These are phyloP conservation scores for Ganoderma resinaceum DNA, from an alignment of 1,284 basidiomycete species.

Conservation along the genomic window DNA sequence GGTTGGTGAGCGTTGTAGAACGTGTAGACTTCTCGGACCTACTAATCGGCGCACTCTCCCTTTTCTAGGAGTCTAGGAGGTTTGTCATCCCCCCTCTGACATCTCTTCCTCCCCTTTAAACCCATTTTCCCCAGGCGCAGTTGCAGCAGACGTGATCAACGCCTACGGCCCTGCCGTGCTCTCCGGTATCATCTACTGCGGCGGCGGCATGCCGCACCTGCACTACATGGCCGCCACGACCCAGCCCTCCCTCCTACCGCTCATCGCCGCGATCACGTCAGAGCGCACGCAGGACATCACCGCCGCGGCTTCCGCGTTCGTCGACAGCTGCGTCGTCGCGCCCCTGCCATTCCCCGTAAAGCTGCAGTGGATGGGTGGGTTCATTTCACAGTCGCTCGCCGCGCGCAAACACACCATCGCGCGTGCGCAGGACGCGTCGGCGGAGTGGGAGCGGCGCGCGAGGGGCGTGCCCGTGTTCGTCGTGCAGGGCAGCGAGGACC, in stretches of 20 bases:
- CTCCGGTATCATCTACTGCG: conserved; percentile 45
- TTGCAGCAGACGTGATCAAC: conserved; percentile 45
- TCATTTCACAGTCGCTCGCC: conserved; percentile 39
- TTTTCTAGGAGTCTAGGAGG: conserved; percentile 20
- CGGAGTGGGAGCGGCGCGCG: conserved; percentile 38
- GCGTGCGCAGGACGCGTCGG: conserved; percentile 12
- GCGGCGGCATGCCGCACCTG: conserved; percentile 31
- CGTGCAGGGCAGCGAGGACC: conserved; percentile 43
- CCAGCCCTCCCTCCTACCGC: conserved; percentile 39
- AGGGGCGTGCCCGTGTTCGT: conserved; percentile 41
- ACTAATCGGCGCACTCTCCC: background rate
- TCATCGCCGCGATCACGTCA: conserved; percentile 36
- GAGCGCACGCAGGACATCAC: conserved; percentile 38
- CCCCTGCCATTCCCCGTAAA: conserved; percentile 40
- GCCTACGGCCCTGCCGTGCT: conserved; percentile 43
- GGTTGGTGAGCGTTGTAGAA: conserved; percentile 43
- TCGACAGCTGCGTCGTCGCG: conserved; percentile 35
- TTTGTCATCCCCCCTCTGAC: background rate
- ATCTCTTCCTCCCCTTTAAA: background rate
- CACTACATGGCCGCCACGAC: conserved; percentile 31
- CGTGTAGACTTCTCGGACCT: background rate
- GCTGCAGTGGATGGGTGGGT: conserved; percentile 42
- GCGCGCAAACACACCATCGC: background rate
- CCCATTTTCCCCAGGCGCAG: conserved; percentile 32
- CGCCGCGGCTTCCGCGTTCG: conserved; percentile 38